A percentile compares a stretch with the other conserved stretches of the same genome.
Evolutionary conservation across 108 stramenopile genomes (phyloP).

Genomic region (Aurantiochytrium sp.): DNA sequence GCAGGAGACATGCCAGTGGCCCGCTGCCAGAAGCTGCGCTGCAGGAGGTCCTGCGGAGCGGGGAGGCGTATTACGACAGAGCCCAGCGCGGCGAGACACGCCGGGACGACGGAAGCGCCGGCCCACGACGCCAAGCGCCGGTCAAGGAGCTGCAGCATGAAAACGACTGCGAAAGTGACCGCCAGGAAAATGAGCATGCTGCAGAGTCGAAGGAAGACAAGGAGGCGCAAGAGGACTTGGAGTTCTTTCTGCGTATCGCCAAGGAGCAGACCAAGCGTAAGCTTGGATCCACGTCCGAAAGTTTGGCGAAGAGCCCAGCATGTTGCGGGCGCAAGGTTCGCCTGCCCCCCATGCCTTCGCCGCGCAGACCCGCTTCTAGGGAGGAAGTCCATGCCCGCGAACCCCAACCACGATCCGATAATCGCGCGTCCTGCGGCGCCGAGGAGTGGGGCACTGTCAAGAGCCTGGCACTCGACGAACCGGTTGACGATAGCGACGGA

Average conservation of each 20-base stretch:
- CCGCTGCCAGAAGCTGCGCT: not conserved
- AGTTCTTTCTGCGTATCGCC: not conserved
- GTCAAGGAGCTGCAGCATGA: not conserved
- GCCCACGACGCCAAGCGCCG: not conserved
- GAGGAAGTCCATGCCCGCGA: not conserved
- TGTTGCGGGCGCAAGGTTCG: not conserved
- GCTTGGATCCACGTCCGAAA: not conserved
- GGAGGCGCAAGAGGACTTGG: not conserved
- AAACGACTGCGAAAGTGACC: not conserved
- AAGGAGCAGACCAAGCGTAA: not conserved
- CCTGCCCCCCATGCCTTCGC: not conserved
- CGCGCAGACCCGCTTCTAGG: not conserved
- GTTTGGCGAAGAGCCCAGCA: no score
- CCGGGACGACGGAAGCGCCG: not conserved
- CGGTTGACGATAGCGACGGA: no score
- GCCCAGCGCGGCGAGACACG: no score
- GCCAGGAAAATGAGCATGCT: not conserved
- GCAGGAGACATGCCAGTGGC: not conserved
- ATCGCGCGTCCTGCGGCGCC: not conserved
- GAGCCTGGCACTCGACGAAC: not conserved
- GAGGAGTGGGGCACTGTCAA: not conserved
- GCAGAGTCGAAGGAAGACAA: not conserved
- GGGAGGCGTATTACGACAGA: no score
- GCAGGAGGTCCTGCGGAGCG: not conserved
- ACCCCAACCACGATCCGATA: not conserved